Evolutionary conservation across 305 asterid genomes (phyloP), one percentile per base, ranked within the genome.

Genomic region (Fraxinus floribunda): DNA sequence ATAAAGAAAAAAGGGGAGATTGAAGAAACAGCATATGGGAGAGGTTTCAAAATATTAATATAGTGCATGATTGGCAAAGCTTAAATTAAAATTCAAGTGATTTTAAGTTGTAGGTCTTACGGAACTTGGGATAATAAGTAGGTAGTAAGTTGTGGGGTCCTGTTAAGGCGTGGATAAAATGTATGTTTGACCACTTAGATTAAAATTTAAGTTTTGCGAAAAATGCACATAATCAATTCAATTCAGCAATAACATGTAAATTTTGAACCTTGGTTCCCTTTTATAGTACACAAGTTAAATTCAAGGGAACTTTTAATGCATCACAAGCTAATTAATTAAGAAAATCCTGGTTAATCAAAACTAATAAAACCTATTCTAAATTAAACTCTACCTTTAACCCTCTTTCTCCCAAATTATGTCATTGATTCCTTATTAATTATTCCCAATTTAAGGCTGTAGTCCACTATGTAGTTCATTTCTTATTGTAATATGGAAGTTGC

Each of bases 401-500:
- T 5, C 3, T 4, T 29, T 32, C 41, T 66, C 24, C 75, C 7
- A 70, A 30, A 70, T 70, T 70, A 70, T 29, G 39, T 70, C 75
- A 4, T 70, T 70, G 18, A 30, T 5, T 30, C 20, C 22, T n/a
- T 7, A 30, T 70, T 24, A 64, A 24, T 64, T 64, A 64, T 64
- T 24, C 78, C 39, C 78, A 46, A 66, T 22, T 18, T 29, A 26
- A 70, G 34, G 55, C 55, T 75, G 60, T 41, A 81, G 74, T 22
- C 73, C 71, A 60, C 57, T 34, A 6, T 18, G 35, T 35, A 55
- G 60, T 44, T 72, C 77, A 57, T 77, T 78, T 77, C 77, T 66
- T 75, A 55, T 18, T 73, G 62, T 81, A 82, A 83, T 79, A 62
- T 77, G 41, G 34, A 79, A 83, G 49, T 83, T 89, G 49, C 86